Evolutionary conservation across 768 basidiomycete species (phyloP).

Genomic region (Austroboletus eburneus): DNA sequence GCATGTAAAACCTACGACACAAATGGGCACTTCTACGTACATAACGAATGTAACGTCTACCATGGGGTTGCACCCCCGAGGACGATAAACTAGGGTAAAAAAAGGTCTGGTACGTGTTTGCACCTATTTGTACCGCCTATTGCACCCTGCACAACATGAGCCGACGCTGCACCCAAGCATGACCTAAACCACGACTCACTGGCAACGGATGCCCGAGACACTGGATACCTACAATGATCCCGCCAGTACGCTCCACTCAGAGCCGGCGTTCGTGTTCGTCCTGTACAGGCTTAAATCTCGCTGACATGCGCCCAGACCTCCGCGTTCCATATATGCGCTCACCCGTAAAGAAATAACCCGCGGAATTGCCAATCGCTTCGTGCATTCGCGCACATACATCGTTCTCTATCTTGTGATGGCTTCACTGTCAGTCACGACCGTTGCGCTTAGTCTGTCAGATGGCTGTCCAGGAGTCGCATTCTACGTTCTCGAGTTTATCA

Average conservation of each 20-base stretch:
- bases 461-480: conserved; percentile 87
- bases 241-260: conserved; percentile 30
- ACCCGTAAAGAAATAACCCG: conserved; percentile 78
- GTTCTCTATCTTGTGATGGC: conserved; percentile 89
- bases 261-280: conserved; percentile 28
- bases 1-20: too few species aligned
- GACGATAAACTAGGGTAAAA: too few species aligned
- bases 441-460: conserved; percentile 75
- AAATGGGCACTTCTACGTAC: too few species aligned
- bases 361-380: conserved; percentile 86
- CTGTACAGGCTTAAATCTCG: conserved; percentile 5
- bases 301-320: conserved; percentile 43
- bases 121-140: conserved; percentile 22
- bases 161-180: too few species aligned
- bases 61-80: too few species aligned
- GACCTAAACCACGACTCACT: conserved; percentile 9
- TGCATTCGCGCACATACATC: conserved; percentile 85
- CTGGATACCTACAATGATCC: conserved; percentile 28
- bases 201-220: conserved; percentile 35
- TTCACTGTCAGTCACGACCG: conserved; percentile 78
- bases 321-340: conserved; percentile 81
- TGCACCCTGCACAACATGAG: too few species aligned
- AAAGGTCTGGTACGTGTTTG: conserved; percentile 22
- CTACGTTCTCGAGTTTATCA: conserved; percentile 84
- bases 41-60: too few species aligned